phyloP scores from a whole-genome alignment of 1,139 yeast genomes.

The Scheffersomyces quercinus region DNA sequence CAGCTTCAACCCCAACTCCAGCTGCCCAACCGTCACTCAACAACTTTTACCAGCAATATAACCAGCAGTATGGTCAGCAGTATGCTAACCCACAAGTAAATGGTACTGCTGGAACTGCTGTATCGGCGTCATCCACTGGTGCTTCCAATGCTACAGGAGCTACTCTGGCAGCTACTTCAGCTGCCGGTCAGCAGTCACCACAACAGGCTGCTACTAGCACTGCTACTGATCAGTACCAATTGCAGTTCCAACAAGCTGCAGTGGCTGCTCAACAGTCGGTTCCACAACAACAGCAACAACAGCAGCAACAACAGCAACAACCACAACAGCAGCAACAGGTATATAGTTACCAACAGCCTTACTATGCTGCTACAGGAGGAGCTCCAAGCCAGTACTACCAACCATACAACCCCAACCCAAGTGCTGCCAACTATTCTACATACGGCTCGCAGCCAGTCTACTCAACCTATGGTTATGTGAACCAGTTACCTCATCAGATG shows the following conservation, averaged over 20 bases:
- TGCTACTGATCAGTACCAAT: slow-evolving; percentile 8
- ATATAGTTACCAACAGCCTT: slow-evolving; percentile 20
- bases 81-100: slow-evolving; percentile 15
- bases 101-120: slow-evolving; percentile 13
- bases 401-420: slow-evolving; percentile 15
- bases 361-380: slow-evolving; percentile 10
- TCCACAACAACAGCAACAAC: slow-evolving; percentile 12
- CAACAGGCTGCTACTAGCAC: slow-evolving; percentile 10
- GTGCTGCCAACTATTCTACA: slow-evolving; percentile 15
- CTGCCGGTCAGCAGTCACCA: slow-evolving; percentile 7
- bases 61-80: slow-evolving; percentile 17
- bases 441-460: slow-evolving; percentile 23
- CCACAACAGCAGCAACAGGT: slow-evolving; percentile 10
- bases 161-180: background rate
- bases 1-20: slow-evolving; percentile 15
- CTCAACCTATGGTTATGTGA: slow-evolving; percentile 16
- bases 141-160: slow-evolving; percentile 4
- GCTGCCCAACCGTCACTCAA: slow-evolving; percentile 11
- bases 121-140: slow-evolving; percentile 7
- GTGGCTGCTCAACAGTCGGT: slow-evolving; percentile 5
- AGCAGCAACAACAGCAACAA: slow-evolving; percentile 10
- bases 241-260: slow-evolving; percentile 14
- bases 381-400: slow-evolving; percentile 21
- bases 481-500: slow-evolving; percentile 10
- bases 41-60: slow-evolving; percentile 26